A percentile compares a stretch with the other conserved stretches of the same genome.
These are phyloP conservation scores for Malus hybrid DNA, from an alignment of 331 rosid species.

Conservation along the genomic window DNA sequence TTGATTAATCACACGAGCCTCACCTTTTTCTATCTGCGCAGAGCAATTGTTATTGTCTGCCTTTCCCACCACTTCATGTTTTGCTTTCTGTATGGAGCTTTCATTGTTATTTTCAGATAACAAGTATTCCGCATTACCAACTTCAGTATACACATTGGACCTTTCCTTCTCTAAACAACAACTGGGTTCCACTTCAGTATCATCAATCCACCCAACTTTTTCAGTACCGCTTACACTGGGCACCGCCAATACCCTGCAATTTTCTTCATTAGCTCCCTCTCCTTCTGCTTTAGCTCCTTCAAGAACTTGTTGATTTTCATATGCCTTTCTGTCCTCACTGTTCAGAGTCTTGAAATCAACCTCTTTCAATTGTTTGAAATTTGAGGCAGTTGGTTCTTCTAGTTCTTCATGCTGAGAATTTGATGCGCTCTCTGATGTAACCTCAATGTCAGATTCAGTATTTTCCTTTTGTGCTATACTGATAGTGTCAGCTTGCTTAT, in stretches of 20 bases:
- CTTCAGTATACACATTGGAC: constrained; percentile 20
- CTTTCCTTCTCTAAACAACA: constrained; percentile 23
- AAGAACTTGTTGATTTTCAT: constrained; percentile 8
- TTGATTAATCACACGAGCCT: constrained; percentile 17
- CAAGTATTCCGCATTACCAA: constrained; percentile 12
- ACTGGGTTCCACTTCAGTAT: constrained; percentile 33
- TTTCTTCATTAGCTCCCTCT: constrained; percentile 7
- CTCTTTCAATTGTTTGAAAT: constrained; percentile 25
- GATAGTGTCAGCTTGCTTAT: constrained; percentile 44
- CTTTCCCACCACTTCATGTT: constrained; percentile 30
- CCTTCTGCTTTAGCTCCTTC: constrained; percentile 18
- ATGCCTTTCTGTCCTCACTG: constrained; percentile 26
- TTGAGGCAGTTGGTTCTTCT: constrained; percentile 23
- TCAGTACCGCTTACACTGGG: constrained; percentile 24
- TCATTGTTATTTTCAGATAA: constrained; percentile 24
- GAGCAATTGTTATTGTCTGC: constrained; percentile 16
- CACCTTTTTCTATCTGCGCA: constrained; percentile 33
- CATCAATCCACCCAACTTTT: constrained; percentile 36
- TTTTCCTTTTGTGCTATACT: constrained; percentile 27
- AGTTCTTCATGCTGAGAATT: constrained; percentile 35
- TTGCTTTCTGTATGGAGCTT: constrained; percentile 9
- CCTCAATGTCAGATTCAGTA: constrained; percentile 19
- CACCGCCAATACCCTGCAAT: constrained; percentile 27
- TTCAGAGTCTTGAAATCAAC: constrained; percentile 27
- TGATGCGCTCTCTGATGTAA: constrained; percentile 30